Evolutionary conservation across 345 rosid species (phyloP), one percentile per base, ranked within the genome.

Genomic region (Salix koriyanagi): DNA sequence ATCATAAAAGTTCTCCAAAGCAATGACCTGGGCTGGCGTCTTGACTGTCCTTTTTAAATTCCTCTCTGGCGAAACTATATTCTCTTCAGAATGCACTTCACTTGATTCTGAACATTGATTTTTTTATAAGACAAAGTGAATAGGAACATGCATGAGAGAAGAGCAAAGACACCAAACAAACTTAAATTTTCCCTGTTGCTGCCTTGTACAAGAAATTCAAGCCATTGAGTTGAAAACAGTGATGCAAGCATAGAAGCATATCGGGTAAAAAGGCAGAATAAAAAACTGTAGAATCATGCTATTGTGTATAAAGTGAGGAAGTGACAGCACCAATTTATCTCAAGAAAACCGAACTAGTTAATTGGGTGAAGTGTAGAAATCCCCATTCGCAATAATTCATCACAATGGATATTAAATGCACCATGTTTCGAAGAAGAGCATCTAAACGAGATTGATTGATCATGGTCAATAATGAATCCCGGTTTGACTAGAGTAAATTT

Each of bases 21-120:
- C 96, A 69, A 54, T 72, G 73, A 93, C 81, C 89, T 95, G 99
- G 72, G 83, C 76, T 18, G 91, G 93, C 58, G 98, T 93, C 85
- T 95, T 95, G 70, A 89, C 82, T 58, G 69, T 86, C 75, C 98
- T 83, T 72, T 90, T 93, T 48, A 82, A 84, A 76, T 73, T 86
- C 81, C 84, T 88, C 72, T 93, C 97, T 14, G 70, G 50, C 30
- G 92, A 86, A 68, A 81, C 83, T 81, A 86, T 89, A 73, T 89
- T 87, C 76, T 93, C 97, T 81, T 85, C 88, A 67, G 83, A 83
- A 32, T 83, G 91, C 71, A 80, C 83, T 79, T 90, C 92, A 21
- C 85, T 84, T 67, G 91, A 88, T 85, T 90, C 94, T 87, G 73
- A 79, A 79, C 30, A 80, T 60, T 28, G 66, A 79, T 48, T 28